Percentiles rank a stretch among this genome's conserved stretches.
Evolutionary conservation across 2,329 filamentous ascomycete genomes (phyloP).

Genomic region (Tolypocladium nubicola): DNA sequence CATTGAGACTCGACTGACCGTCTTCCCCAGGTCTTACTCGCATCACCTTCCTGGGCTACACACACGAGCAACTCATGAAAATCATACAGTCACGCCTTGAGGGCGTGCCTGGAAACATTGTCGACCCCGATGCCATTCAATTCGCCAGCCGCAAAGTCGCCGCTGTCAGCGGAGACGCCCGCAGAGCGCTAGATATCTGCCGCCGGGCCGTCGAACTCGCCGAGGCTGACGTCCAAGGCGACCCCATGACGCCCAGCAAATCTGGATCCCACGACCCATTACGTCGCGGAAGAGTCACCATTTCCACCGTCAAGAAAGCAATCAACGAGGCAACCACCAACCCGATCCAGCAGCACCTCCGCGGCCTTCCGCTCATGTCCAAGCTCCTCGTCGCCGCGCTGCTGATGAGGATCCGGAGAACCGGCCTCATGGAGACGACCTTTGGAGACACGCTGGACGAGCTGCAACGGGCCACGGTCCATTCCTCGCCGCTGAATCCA

Average conservation of each 20-base stretch:
- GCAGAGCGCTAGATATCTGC: constrained; percentile 89
- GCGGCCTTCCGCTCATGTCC: constrained; percentile 66
- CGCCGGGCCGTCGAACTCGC: constrained; percentile 90
- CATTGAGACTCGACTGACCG: not conserved
- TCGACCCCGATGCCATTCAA: constrained; percentile 87
- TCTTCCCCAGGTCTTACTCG: constrained; percentile 56
- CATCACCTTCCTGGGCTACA: constrained; percentile 96
- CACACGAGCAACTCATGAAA: constrained; percentile 91
- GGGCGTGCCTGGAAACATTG: constrained; percentile 78
- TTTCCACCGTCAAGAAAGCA: constrained; percentile 84
- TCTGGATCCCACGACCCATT: constrained; percentile 13
- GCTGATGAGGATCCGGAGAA: constrained; percentile 66
- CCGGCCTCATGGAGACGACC: constrained; percentile 76
- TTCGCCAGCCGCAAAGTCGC: constrained; percentile 96
- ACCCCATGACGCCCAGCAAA: constrained; percentile 54
- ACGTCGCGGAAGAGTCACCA: constrained; percentile 59
- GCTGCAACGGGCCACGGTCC: constrained; percentile 27
- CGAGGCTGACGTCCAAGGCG: constrained; percentile 52
- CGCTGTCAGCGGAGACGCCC: constrained; percentile 87
- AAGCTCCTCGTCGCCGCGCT: constrained; percentile 83
- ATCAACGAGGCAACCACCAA: constrained; percentile 93
- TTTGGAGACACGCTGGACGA: constrained; percentile 88
- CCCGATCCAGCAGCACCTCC: constrained; percentile 81
- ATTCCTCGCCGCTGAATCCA: constrained; percentile 22
- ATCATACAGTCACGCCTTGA: constrained; percentile 93